Conservation (phyloP, 1,139 yeast species). For the Nakaseomyces kungkrabaensis region DNA sequence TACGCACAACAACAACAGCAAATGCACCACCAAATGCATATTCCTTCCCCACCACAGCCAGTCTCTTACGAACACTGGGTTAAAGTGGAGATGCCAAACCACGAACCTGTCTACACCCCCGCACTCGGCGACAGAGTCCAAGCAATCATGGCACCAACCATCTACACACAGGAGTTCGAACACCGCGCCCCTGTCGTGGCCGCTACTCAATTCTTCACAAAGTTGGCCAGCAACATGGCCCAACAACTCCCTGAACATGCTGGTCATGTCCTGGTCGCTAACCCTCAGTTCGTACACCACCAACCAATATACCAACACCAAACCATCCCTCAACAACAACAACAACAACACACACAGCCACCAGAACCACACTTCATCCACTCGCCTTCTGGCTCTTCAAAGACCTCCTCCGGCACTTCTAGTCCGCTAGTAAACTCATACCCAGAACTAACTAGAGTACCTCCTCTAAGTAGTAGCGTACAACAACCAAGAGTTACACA, state of each 20-base stretch:
- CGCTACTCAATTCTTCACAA: conserved; percentile 18
- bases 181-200: conserved; percentile 10
- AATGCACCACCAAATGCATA: conserved; percentile 5
- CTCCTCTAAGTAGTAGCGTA: conserved; percentile 11
- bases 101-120: conserved; percentile 19
- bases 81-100: conserved; percentile 15
- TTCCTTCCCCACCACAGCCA: conserved; percentile 8
- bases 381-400: not conserved
- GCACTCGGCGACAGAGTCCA: conserved; percentile 16
- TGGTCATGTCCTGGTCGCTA: conserved; percentile 4
- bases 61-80: conserved; percentile 17
- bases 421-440: conserved; percentile 2
- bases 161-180: conserved; percentile 2
- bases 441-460: conserved; percentile 9
- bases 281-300: conserved; percentile 5
- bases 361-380: conserved; percentile 1
- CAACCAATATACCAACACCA: not conserved
- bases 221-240: conserved; percentile 21
- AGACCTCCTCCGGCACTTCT: conserved; percentile 1
- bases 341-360: not conserved
- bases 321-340: conserved; percentile 3
- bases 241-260: conserved; percentile 2
- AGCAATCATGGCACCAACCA: conserved; percentile 14
- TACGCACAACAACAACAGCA: not conserved
- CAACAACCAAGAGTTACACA: not conserved